phyloP scores from a whole-genome alignment of 2,329 filamentous ascomycete species.

The Falciphora oryzae region DNA sequence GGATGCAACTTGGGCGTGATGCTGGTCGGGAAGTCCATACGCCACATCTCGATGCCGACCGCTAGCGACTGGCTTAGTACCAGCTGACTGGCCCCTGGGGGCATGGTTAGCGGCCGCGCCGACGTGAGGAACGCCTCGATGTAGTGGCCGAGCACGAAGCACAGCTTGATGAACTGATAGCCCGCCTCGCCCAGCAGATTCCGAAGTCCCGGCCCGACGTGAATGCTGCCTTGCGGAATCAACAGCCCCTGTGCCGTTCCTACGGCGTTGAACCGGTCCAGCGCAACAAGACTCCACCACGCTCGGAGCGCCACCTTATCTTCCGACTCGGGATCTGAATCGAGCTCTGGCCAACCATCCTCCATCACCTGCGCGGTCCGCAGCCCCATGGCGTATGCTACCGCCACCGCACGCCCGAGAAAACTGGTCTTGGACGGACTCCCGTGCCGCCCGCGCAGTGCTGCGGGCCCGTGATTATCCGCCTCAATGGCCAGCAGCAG shows the following conservation, averaged over 20 bases:
- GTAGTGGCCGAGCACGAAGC: conserved; percentile 37
- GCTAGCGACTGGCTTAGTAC: conserved; percentile 38
- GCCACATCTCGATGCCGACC: conserved; percentile 58
- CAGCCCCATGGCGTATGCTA: conserved; percentile 60
- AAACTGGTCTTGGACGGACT: conserved; percentile 48
- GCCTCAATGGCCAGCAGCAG: conserved; percentile 61
- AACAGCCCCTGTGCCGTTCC: conserved; percentile 57
- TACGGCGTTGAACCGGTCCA: conserved; percentile 70
- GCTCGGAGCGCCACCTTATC: conserved; percentile 57
- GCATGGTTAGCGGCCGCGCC: background rate
- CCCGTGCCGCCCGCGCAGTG: conserved; percentile 33
- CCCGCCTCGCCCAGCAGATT: conserved; percentile 55
- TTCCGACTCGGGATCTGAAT: conserved; percentile 52
- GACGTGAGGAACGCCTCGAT: conserved; percentile 20
- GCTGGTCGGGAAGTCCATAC: conserved; percentile 55
- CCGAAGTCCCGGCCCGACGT: conserved; percentile 54
- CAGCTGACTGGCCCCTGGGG: background rate
- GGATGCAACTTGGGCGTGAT: conserved; percentile 46
- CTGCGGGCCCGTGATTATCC: conserved; percentile 46
- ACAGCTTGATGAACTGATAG: conserved; percentile 51
- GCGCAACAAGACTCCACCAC: conserved; percentile 67
- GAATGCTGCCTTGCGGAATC: conserved; percentile 56
- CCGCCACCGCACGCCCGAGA: conserved; percentile 58
- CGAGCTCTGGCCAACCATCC: conserved; percentile 27
- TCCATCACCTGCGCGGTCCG: conserved; percentile 33